phyloP scores from a whole-genome alignment of 345 rosid species.

The Lenwebbia sp. region DNA sequence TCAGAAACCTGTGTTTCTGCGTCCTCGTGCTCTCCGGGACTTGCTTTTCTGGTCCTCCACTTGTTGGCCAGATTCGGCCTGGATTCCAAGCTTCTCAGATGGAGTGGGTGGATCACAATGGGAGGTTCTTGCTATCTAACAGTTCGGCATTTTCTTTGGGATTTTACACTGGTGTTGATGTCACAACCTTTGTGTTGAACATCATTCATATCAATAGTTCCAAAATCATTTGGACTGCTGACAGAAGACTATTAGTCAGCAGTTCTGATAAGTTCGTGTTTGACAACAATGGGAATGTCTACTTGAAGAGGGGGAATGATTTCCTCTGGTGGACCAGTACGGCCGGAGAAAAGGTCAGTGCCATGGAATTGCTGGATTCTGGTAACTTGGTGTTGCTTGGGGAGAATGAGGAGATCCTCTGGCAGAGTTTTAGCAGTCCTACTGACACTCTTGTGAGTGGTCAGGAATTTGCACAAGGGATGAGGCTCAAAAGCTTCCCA shows the following conservation, averaged over 20 bases:
- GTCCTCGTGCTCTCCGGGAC: conserved; percentile 4
- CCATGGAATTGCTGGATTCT: conserved; percentile 31
- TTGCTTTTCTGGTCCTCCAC: conserved; percentile 5
- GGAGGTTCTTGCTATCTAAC: conserved; percentile 30
- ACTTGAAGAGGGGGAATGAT: conserved; percentile 13
- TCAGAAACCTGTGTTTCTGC: conserved; percentile 6
- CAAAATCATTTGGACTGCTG: conserved; percentile 38
- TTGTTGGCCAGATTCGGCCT: conserved; percentile 26
- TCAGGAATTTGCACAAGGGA: conserved; percentile 22
- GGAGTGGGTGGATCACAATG: conserved; percentile 24
- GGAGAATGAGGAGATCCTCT: conserved; percentile 7
- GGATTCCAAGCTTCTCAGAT: conserved; percentile 34
- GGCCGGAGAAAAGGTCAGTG: conserved; percentile 12
- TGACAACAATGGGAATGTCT: conserved; percentile 25
- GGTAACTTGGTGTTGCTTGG: conserved; percentile 44
- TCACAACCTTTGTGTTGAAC: conserved; percentile 14
- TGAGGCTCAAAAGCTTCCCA: conserved; percentile 26
- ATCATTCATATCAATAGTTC: conserved; percentile 17
- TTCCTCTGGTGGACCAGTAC: conserved; percentile 30
- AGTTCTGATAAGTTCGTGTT: conserved; percentile 33
- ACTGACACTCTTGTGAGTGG: conserved; percentile 29
- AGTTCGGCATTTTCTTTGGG: conserved; percentile 27
- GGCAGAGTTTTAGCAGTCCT: conserved; percentile 44
- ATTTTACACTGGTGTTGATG: conserved; percentile 27
- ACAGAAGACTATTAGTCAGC: conserved; percentile 11